A percentile compares a stretch with the other conserved stretches of the same genome.
Conservation (phyloP, 805 yeast species). For the Wickerhamomyces chambardii region DNA sequence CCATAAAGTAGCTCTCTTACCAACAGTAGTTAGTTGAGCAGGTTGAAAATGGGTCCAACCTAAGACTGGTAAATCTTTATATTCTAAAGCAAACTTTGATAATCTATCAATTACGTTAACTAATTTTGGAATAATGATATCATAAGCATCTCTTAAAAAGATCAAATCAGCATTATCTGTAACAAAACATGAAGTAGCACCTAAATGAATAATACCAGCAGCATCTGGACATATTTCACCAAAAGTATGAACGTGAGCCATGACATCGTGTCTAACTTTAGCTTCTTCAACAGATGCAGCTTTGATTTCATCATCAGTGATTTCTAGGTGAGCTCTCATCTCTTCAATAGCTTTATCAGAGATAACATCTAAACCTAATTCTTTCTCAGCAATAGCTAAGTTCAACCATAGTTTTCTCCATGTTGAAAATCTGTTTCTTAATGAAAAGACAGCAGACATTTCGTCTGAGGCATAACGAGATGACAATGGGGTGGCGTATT, state of each 20-base stretch:
- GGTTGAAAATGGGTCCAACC: conserved; percentile 99
- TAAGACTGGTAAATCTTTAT: conserved; percentile 92
- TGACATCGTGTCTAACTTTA: conserved; percentile 96
- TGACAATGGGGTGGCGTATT: conserved; percentile 87
- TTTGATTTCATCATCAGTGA: conserved; percentile 89
- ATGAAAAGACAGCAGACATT: conserved; percentile 89
- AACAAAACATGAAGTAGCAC: conserved; percentile 97
- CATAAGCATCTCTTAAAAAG: conserved; percentile 93
- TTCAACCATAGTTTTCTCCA: conserved; percentile 98
- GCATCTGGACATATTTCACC: conserved; percentile 93
- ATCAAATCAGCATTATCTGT: conserved; percentile 98
- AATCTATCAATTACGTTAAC: conserved; percentile 93
- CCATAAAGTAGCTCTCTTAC: conserved; percentile 97
- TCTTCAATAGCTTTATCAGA: conserved; percentile 88
- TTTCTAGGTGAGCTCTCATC: conserved; percentile 67
- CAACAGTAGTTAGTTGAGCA: conserved; percentile 97
- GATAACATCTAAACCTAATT: conserved; percentile 77
- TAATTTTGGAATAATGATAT: conserved; percentile 84
- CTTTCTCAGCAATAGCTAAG: conserved; percentile 91
- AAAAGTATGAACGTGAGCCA: conserved; percentile 97
- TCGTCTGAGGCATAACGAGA: conserved; percentile 97
- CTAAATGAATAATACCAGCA: conserved; percentile 95
- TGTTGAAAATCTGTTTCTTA: conserved; percentile 90
- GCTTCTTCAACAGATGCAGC: conserved; percentile 92
- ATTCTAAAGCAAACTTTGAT: conserved; percentile 76